Evolutionary conservation across 768 basidiomycete species (phyloP), one percentile per base, ranked within the genome.

Genomic region (Tubosaeta sp.): DNA sequence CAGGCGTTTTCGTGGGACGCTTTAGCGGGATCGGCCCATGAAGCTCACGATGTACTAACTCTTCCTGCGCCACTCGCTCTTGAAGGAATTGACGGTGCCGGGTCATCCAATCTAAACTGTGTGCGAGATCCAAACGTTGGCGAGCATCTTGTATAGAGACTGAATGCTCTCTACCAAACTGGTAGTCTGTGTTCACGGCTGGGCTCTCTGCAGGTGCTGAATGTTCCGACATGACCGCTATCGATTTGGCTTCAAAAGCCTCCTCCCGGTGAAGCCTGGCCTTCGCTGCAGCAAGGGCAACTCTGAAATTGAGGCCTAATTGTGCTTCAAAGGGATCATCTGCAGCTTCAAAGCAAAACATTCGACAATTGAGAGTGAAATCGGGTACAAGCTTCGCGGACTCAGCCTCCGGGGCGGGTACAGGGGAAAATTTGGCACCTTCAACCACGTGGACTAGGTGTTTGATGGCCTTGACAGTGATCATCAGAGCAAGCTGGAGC

Each of bases 241-340:
- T 77, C 14, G 85, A 85, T 65, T 93, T 94, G 6, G 84, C 85
- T 13, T 75, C 71, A 66, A 95, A 95, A 2, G 88, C 91, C 31
- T 85, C 83, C 51, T 93, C 88, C 1, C 92, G 80, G 46, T 84
- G 86, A 42, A 83, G 68, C 29, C 94, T 76, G 13, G 81, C 77
- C 47, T 77, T 78, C 37, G 85, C 83, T 44, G 92, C 93, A 35
- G 83, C 80, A 34, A 79, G 70, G 0, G 91, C 93, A 44, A 82
- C 79, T 53, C 80, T 76, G 76, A 82, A 89, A 29, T 91, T 88
- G 9, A 87, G 73, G 33, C 82, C 87, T 17, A 97, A 70, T 53
- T 76, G 81, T 14, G 80, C 78, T 68, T 98, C 95, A 51, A 97
- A 82, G 1, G 85, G 80, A 59, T 93, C 89, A 66, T 98, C 95